Conservation (phyloP, 108 stramenopile genomes). For the Skeletonema tropicum region DNA sequence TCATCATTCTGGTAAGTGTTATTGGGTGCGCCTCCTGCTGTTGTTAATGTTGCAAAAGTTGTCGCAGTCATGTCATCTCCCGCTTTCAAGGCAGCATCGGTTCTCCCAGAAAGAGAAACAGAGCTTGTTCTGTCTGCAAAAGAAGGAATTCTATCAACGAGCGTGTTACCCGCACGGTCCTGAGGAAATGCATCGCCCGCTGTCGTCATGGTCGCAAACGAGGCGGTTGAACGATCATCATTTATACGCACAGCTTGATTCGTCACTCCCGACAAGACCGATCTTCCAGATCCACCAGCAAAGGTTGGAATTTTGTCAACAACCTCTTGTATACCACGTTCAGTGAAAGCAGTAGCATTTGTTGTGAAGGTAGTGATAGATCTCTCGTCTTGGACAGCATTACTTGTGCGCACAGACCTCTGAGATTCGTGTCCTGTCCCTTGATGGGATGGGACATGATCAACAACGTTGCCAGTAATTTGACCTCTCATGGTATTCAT, state of each 20-base stretch:
- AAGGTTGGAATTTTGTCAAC: slow-evolving; percentile 47
- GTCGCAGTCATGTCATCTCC: slow-evolving; percentile 23
- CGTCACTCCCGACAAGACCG: slow-evolving; percentile 43
- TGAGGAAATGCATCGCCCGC: slow-evolving; percentile 22
- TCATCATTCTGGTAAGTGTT: background rate
- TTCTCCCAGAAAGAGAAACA: slow-evolving; percentile 24
- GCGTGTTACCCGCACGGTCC: background rate
- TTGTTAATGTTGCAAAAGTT: slow-evolving; percentile 32
- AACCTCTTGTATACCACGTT: slow-evolving; percentile 44
- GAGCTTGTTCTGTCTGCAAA: background rate
- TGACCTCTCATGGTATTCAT: slow-evolving; percentile 40
- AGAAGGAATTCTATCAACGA: slow-evolving; percentile 22
- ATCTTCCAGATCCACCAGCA: slow-evolving; percentile 41
- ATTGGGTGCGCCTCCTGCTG: slow-evolving; percentile 4
- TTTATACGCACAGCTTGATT: slow-evolving; percentile 36
- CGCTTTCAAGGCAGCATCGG: slow-evolving; percentile 17
- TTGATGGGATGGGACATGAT: slow-evolving; percentile 8
- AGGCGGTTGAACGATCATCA: slow-evolving; percentile 41
- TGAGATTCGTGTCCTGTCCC: slow-evolving; percentile 3
- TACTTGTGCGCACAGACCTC: slow-evolving; percentile 21
- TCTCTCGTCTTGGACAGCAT: slow-evolving; percentile 33
- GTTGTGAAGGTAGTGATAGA: slow-evolving; percentile 41
- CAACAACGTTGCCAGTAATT: slow-evolving; percentile 36
- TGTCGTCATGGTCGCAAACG: slow-evolving; percentile 45
- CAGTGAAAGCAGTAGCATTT: slow-evolving; percentile 6